phyloP scores from a whole-genome alignment of 129 eudicot species.

The Saussurea involucrata region DNA sequence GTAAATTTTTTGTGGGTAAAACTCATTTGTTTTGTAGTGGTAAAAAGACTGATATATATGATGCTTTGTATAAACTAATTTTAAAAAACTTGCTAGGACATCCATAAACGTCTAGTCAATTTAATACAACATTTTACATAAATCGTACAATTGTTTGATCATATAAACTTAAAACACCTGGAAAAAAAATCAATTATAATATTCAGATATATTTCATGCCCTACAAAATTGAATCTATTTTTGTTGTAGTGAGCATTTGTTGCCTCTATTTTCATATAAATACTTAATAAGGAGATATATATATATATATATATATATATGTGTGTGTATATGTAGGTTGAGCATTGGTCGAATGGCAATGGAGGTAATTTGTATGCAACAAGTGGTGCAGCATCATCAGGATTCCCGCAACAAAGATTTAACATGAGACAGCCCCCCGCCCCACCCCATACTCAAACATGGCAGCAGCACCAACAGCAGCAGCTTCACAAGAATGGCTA shows the following conservation, averaged over 20 bases:
- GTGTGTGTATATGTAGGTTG: not conserved
- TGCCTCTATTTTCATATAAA: not conserved
- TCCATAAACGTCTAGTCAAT: not conserved
- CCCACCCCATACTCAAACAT: conserved; percentile 49
- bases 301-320: not conserved
- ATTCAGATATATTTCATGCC: too few species aligned
- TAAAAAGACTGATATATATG: not conserved
- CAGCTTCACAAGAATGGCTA: conserved; percentile 40
- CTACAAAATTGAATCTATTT: too few species aligned
- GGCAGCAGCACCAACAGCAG: conserved; percentile 30
- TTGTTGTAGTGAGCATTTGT: not conserved
- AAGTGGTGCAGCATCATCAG: conserved; percentile 99
- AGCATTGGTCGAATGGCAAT: not conserved
- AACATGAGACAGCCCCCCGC: conserved; percentile 32
- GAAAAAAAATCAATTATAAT: not conserved
- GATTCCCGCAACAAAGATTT: conserved; percentile 74
- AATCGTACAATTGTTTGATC: not conserved
- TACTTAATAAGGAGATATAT: not conserved
- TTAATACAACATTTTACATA: not conserved
- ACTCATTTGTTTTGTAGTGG: too few species aligned
- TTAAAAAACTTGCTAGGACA: not conserved
- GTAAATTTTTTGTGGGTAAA: too few species aligned
- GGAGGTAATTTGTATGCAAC: conserved; percentile 38
- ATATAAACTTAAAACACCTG: too few species aligned
- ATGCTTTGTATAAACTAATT: too few species aligned